Evolutionary conservation across 495 filamentous ascomycete species (phyloP), one percentile per base, ranked within the genome.

Genomic region (Clavariopsis aquatica): DNA sequence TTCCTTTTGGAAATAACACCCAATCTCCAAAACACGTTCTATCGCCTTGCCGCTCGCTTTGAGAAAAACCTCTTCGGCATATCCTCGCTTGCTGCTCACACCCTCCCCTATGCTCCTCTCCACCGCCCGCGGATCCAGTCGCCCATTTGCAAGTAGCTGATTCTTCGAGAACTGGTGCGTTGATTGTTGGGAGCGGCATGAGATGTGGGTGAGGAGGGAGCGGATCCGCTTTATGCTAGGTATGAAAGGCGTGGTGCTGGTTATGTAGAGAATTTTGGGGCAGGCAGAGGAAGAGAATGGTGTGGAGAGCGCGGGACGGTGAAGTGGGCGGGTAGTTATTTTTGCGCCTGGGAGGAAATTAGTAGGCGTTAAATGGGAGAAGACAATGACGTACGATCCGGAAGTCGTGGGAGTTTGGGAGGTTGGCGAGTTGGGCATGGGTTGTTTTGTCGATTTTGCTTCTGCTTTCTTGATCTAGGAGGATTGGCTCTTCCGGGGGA

Each of bases 31-130:
- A 27, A 85, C 86, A 75, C 84, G 88, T 72, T 86, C 80, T 54
- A 96, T 92, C 31, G 91, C 92, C 67, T 82, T 83, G 31, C 90
- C 91, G 0, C 90, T 93, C 17, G 85, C 93, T 59, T 92, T 89
- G 12, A 96, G 66, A 41, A 87, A 76, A 6, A 96, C 87, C 66
- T 88, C 84, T 56, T 78, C 76, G 9, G 19, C 53, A 5, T 36
- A 20, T 23, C 19, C 31, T 4, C 47, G 22, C 24, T 31, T 27
- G 6, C 24, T 47, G 12, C 46, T 20, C 49, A 31, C 45, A 10
- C 20, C 60, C 3, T 61, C 57, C n/a, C 57, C 68, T 22, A 68
- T 70, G 4, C 79, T 79, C 41, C 78, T 51, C 64, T 68, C 65
- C 24, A 67, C 56, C 10, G 20, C 49, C 26, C 26, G 34, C 15